Evolutionary conservation across 805 yeast genomes (phyloP).

Genomic region (Tetrapisispora taiwanensis): DNA sequence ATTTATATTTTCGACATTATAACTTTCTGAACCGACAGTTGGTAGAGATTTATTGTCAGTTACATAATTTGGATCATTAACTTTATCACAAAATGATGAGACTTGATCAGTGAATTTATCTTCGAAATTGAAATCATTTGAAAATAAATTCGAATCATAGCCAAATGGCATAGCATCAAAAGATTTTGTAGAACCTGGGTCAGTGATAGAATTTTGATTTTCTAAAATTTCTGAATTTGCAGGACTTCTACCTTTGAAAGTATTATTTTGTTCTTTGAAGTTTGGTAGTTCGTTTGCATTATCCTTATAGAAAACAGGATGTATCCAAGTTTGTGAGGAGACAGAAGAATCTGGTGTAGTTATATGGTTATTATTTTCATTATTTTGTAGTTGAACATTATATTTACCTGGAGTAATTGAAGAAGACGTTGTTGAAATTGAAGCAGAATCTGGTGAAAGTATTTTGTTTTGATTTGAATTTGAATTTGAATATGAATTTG

Average conservation of each 20-base stretch:
- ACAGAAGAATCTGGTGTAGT: conserved; percentile 6
- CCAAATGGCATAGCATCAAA: neutral
- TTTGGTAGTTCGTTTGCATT: conserved; percentile 12
- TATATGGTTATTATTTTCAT: neutral
- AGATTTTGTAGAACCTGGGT: neutral
- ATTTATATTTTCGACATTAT: neutral
- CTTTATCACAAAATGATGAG: conserved; percentile 62
- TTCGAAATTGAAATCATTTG: conserved; percentile 23
- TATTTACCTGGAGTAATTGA: neutral
- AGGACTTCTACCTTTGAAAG: neutral
- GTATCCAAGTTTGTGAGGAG: conserved; percentile 15
- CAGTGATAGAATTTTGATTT: neutral
- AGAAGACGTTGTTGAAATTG: neutral
- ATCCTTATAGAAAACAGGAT: conserved; percentile 13
- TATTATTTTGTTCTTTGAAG: neutral
- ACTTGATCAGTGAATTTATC: conserved; percentile 58
- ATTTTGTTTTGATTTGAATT: conserved; percentile 18
- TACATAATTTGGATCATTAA: conserved; percentile 57
- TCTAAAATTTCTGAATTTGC: neutral
- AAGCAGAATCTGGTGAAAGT: conserved; percentile 1
- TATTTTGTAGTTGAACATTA: neutral
- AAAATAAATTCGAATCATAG: conserved; percentile 10
- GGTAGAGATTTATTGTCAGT: conserved; percentile 1
- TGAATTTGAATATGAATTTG: too few relatives aligned
- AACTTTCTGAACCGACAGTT: neutral